Evolutionary conservation across 2,329 filamentous ascomycete species (phyloP), one percentile per base, ranked within the genome.

Genomic region (Lecanicillium sp.): DNA sequence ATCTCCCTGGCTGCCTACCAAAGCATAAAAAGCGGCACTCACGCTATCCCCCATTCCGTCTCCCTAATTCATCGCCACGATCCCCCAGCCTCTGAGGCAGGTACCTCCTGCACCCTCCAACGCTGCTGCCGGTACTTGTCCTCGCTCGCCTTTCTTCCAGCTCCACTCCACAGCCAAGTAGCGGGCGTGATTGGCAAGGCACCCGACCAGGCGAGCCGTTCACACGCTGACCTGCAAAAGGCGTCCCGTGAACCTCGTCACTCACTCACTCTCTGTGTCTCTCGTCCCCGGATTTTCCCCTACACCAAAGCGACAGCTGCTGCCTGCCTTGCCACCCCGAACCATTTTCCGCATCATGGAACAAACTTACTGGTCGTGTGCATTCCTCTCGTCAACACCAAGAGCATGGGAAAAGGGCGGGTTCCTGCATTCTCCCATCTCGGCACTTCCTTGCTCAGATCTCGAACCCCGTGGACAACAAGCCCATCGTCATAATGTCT

Each of bases 161-260:
- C 5, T 15, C 32, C 32, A 15, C 32, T 11, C 12, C 32, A 11
- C 32, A 15, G 6, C 32, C n/a, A 44, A 32, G 44, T 48, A 30
- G 35, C 32, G 29, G 33, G 49, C 49, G 49, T 51, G 49, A 51
- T 30, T 47, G 21, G 19, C 30, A 43, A 51, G 49, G 49, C 49
- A 51, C 37, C 23, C 49, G 49, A 47, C 44, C 49, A 42, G 37
- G 43, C 49, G 39, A 36, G 47, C 36, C 29, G 32, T 51, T 47
- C 49, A 51, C 49, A 44, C 44, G 42, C 37, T 17, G 23, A 43
- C 44, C n/a, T n/a, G n/a, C n/a, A n/a, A n/a, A 42, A 41, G 49
- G 41, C 23, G 29, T 35, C 20, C n/a, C 27, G 8, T 21, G 27
- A 14, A 30, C 27, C 27, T 30, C 8, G 8, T 30, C 27, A n/a